Evolutionary conservation across 805 yeast genomes (phyloP).

Genomic region (Brettanomyces sp.): DNA sequence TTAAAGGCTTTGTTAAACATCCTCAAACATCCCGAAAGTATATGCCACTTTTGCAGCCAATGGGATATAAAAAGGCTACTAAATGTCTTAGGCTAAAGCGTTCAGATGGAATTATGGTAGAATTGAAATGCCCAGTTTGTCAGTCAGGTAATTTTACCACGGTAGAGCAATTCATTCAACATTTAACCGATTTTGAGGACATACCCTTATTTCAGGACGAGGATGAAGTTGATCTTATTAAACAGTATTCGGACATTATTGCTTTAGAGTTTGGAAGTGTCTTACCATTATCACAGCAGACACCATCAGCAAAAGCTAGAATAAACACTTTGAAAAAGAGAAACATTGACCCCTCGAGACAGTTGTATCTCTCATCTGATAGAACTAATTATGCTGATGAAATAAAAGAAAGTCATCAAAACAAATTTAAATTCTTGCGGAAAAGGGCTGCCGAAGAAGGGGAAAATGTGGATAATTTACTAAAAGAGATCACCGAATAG

Average conservation of each 20-base stretch:
- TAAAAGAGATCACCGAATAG: constrained; percentile 4
- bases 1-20: neutral
- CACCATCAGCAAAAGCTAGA: neutral
- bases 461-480: constrained; percentile 3
- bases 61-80: neutral
- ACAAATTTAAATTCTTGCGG: constrained; percentile 6
- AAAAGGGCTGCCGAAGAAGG: neutral
- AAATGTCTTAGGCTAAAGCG: constrained; percentile 2
- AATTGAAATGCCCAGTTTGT: constrained; percentile 12
- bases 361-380: neutral
- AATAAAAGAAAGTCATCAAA: neutral
- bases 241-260: constrained; percentile 1
- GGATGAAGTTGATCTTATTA: constrained; percentile 1
- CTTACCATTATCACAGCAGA: neutral
- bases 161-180: neutral
- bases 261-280: constrained; percentile 5
- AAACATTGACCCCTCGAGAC: neutral
- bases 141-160: neutral
- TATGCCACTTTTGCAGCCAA: neutral
- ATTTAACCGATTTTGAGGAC: neutral
- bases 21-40: neutral
- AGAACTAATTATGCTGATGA: neutral
- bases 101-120: constrained; percentile 10
- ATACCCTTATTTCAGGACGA: constrained; percentile 6
- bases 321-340: neutral